Conservation (phyloP, 2,329 filamentous ascomycete species). For the Aspergillus sojae region DNA sequence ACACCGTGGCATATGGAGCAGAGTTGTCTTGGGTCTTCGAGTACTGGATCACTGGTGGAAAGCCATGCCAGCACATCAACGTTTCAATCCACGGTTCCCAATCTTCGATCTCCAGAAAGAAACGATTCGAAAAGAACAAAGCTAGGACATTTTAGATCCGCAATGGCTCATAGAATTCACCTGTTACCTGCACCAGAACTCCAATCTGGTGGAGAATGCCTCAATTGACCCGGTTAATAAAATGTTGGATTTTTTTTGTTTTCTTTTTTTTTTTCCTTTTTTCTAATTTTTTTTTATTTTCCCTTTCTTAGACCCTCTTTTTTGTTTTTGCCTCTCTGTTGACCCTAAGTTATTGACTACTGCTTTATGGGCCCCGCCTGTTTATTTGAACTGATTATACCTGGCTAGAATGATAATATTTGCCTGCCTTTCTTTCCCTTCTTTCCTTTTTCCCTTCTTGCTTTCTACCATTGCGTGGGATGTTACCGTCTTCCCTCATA, state of each 20-base stretch:
- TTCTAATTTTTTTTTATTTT: conserved; percentile 11
- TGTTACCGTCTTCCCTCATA: conserved; percentile 16
- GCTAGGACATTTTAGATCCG: conserved; percentile 21
- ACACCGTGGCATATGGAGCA: conserved; percentile 47
- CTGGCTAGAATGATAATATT: conserved; percentile 24
- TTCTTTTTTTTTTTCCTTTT: conserved; percentile 12
- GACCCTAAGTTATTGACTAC: conserved; percentile 14
- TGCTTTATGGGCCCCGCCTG: conserved; percentile 34
- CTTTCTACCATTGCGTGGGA: conserved; percentile 16
- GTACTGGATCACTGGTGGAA: conserved; percentile 76
- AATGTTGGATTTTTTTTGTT: conserved; percentile 12
- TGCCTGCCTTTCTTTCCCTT: conserved; percentile 8
- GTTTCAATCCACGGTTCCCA: conserved; percentile 27
- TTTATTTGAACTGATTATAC: conserved; percentile 34
- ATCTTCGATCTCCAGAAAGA: conserved; percentile 20
- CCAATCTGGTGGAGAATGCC: conserved; percentile 20
- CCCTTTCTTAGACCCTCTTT: conserved; percentile 10
- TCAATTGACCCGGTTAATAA: conserved; percentile 23
- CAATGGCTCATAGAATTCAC: conserved; percentile 18
- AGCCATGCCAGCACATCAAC: conserved; percentile 85
- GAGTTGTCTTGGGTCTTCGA: conserved; percentile 55
- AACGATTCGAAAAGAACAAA: conserved; percentile 18
- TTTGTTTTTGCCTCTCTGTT: conserved; percentile 10
- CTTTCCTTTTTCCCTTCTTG: conserved; percentile 19
- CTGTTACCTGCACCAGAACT: conserved; percentile 13